Conservation (phyloP, 306 rosid genomes). For the Vigna radiata region DNA sequence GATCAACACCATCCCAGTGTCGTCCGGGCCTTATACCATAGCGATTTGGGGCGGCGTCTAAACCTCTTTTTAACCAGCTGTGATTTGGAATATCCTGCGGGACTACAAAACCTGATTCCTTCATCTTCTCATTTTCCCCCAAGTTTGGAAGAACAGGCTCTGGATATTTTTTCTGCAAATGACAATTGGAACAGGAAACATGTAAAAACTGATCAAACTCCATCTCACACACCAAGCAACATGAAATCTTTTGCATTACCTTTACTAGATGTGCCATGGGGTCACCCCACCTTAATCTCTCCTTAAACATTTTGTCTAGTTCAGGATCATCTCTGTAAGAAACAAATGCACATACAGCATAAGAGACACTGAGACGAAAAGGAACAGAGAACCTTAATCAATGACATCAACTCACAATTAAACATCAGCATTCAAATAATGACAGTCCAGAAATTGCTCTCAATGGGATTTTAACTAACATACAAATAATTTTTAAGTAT, state of each 20-base stretch:
- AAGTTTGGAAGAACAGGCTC: slow-evolving; percentile 64
- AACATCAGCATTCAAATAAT: slow-evolving; percentile 9
- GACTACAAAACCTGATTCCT: slow-evolving; percentile 82
- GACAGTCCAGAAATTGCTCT: neutral
- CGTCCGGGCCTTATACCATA: slow-evolving; percentile 89
- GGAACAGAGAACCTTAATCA: slow-evolving; percentile 13
- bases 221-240: slow-evolving; percentile 23
- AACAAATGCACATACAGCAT: slow-evolving; percentile 20
- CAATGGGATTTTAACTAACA: slow-evolving; percentile 3
- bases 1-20: slow-evolving; percentile 97
- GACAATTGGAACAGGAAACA: slow-evolving; percentile 40
- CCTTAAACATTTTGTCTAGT: slow-evolving; percentile 77
- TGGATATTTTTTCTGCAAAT: slow-evolving; percentile 67
- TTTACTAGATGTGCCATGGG: slow-evolving; percentile 95
- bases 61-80: slow-evolving; percentile 85
- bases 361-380: neutral
- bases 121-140: slow-evolving; percentile 78
- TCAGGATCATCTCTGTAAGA: slow-evolving; percentile 86
- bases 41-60: slow-evolving; percentile 81
- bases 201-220: slow-evolving; percentile 37
- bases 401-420: slow-evolving; percentile 33
- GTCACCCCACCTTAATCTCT: slow-evolving; percentile 89
- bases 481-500: slow-evolving; percentile 14
- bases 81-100: slow-evolving; percentile 90
- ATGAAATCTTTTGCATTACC: slow-evolving; percentile 53